A percentile compares a stretch with the other conserved stretches of the same genome.
Conservation (phyloP, 31 red algal genomes). For the Asparagopsis taxiformis region DNA sequence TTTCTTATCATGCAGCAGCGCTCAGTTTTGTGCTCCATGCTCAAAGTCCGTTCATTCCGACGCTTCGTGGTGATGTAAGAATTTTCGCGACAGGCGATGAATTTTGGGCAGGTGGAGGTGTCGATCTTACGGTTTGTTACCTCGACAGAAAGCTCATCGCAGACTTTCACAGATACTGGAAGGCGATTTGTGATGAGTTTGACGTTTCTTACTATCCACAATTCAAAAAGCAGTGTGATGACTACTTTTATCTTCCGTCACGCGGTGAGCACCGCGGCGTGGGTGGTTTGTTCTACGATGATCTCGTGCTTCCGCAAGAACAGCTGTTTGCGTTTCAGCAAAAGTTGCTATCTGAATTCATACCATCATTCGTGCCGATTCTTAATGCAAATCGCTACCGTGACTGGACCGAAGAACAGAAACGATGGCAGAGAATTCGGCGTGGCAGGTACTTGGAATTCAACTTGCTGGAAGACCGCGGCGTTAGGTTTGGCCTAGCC, state of each 20-base stretch:
- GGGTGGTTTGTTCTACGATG: conserved; percentile 90
- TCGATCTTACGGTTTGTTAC: conserved; percentile 79
- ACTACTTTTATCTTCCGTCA: conserved; percentile 83
- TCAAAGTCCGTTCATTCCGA: conserved; percentile 77
- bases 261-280: conserved; percentile 82
- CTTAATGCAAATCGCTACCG: conserved; percentile 25
- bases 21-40: conserved; percentile 87
- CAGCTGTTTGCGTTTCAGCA: conserved; percentile 22
- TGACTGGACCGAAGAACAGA: conserved; percentile 52
- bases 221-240: conserved; percentile 89
- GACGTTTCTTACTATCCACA: conserved; percentile 32
- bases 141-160: conserved; percentile 34
- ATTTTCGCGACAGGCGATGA: conserved; percentile 40
- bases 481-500: conserved; percentile 79
- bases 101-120: conserved; percentile 72
- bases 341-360: conserved; percentile 40
- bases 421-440: conserved; percentile 78
- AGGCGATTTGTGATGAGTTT: conserved; percentile 65
- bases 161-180: conserved; percentile 66
- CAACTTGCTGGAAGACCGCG: conserved; percentile 85
- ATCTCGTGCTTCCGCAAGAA: conserved; percentile 33
- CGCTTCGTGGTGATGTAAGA: conserved; percentile 72
- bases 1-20: conserved; percentile 63
- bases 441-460: conserved; percentile 89
- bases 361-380: conserved; percentile 61